Conservation (phyloP, 2,329 filamentous ascomycete genomes). For the Zymoseptoria crescenta region DNA sequence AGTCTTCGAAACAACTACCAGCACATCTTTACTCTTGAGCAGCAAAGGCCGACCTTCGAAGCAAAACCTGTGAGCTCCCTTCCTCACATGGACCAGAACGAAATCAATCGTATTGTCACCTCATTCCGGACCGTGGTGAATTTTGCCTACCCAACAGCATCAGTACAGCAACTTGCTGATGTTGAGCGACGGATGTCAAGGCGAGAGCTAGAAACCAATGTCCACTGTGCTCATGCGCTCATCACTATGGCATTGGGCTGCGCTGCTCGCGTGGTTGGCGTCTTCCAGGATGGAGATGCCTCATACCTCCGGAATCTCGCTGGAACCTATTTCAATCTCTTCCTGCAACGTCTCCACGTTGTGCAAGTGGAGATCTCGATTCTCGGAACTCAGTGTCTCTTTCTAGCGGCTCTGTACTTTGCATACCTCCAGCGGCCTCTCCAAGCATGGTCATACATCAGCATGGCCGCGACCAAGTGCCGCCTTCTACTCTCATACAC, state of each 20-base stretch:
- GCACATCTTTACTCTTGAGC: conserved; percentile 9
- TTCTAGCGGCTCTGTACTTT: conserved; percentile 12
- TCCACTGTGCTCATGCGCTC: conserved; percentile 5
- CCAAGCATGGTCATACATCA: conserved; percentile 9
- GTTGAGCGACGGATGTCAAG: conserved; percentile 5
- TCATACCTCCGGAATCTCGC: conserved; percentile 1
- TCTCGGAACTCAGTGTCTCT: conserved; percentile 8
- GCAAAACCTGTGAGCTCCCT: background rate
- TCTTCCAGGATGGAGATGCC: background rate
- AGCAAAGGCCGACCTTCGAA: conserved; percentile 4
- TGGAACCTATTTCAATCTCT: conserved; percentile 5
- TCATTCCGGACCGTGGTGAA: conserved; percentile 5
- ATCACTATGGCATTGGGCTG: conserved; percentile 9
- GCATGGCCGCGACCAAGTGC: conserved; percentile 9
- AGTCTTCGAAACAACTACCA: conserved; percentile 6
- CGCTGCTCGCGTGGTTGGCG: conserved; percentile 2
- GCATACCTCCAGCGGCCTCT: conserved; percentile 10
- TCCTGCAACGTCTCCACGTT: conserved; percentile 2
- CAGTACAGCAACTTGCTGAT: conserved; percentile 1
- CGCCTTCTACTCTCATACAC: conserved; percentile 9
- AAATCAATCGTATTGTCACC: background rate
- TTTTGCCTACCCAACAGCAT: conserved; percentile 7
- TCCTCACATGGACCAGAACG: conserved; percentile 3
- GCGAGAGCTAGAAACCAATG: conserved; percentile 2
- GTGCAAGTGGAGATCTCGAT: conserved; percentile 8